These are phyloP conservation scores for Cercospora sp. DNA, from an alignment of 2,329 filamentous ascomycete species.

Conservation along the genomic window DNA sequence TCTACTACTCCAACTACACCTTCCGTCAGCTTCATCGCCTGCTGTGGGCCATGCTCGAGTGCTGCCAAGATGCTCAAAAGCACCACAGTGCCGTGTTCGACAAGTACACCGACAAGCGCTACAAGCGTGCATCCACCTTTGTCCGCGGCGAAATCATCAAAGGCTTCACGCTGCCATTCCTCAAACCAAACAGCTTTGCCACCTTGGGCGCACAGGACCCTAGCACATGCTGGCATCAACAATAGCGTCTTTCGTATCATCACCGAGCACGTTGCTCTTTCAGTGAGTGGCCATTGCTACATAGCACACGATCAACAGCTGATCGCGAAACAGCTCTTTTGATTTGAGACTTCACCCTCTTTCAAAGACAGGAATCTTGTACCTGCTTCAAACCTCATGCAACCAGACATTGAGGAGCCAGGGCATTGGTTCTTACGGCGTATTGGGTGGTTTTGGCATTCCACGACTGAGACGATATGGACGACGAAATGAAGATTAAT, in stretches of 20 bases:
- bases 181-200: slow-evolving; percentile 16
- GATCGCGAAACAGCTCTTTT: slow-evolving; percentile 15
- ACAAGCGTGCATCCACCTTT: slow-evolving; percentile 78
- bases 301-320: not conserved
- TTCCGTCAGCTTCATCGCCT: slow-evolving; percentile 78
- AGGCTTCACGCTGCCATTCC: slow-evolving; percentile 54
- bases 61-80: slow-evolving; percentile 74
- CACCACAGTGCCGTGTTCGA: slow-evolving; percentile 88
- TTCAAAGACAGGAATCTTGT: slow-evolving; percentile 18
- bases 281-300: slow-evolving; percentile 9
- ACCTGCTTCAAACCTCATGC: slow-evolving; percentile 18
- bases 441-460: slow-evolving; percentile 22
- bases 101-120: slow-evolving; percentile 86
- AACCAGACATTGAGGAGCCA: slow-evolving; percentile 20
- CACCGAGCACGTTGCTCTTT: slow-evolving; percentile 4
- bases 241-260: slow-evolving; percentile 15
- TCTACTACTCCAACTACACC: slow-evolving; percentile 93
- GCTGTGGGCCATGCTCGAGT: slow-evolving; percentile 77
- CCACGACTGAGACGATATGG: slow-evolving; percentile 28
- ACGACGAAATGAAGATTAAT: slow-evolving; percentile 31
- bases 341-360: slow-evolving; percentile 21
- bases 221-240: slow-evolving; percentile 19
- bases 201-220: slow-evolving; percentile 25
- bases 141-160: slow-evolving; percentile 72
- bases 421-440: slow-evolving; percentile 23